Conservation (phyloP, 495 filamentous ascomycete species). For the Xylaria cubensis region DNA sequence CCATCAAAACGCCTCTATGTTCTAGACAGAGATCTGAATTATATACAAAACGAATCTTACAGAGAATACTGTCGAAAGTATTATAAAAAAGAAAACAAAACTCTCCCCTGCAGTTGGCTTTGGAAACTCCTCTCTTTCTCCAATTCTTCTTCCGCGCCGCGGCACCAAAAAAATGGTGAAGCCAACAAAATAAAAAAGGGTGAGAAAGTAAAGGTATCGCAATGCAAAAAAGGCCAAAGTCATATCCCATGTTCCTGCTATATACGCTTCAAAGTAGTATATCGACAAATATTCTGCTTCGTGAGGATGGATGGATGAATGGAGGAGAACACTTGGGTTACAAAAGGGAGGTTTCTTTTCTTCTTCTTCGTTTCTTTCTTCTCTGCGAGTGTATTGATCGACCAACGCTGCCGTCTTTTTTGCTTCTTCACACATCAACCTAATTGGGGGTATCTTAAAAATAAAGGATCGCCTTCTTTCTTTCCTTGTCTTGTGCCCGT, state of each 20-base stretch:
- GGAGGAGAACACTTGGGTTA: background rate
- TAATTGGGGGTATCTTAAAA: conserved; percentile 21
- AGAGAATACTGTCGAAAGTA: background rate
- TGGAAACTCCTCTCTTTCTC: background rate
- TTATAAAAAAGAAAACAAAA: background rate
- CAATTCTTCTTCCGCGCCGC: conserved; percentile 15
- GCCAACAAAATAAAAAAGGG: background rate
- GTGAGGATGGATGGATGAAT: background rate
- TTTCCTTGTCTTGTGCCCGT: conserved; percentile 17
- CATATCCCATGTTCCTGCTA: background rate
- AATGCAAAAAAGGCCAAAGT: background rate
- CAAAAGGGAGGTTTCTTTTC: background rate
- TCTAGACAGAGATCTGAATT: conserved; percentile 18
- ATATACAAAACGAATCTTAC: conserved; percentile 22
- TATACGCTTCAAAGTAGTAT: background rate
- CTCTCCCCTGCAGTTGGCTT: background rate
- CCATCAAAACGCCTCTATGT: conserved; percentile 22
- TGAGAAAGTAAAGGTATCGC: background rate
- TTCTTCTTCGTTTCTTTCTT: background rate
- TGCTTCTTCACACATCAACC: conserved; percentile 5
- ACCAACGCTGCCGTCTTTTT: conserved; percentile 6
- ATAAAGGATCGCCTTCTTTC: conserved; percentile 15
- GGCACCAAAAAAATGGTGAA: background rate
- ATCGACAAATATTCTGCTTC: conserved; percentile 6
- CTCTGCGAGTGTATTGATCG: background rate